Evolutionary conservation across 805 yeast species (phyloP), one percentile per base, ranked within the genome.

Genomic region (Ogataea philodendri): DNA sequence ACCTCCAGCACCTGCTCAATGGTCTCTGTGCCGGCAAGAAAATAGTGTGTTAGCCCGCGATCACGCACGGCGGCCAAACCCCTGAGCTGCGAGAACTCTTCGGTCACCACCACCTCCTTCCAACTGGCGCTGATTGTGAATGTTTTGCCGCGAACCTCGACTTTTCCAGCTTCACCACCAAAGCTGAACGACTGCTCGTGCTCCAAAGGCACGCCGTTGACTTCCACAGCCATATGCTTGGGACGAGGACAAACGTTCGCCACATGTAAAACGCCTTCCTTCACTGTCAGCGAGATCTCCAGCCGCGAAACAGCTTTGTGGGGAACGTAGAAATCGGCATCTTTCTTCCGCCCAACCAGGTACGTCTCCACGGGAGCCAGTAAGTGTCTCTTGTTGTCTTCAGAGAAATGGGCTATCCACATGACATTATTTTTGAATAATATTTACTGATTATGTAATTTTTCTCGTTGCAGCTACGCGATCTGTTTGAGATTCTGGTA

Each of bases 401-500:
- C 40, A 7, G 42, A 30, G 26, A 34, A 36, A 26, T 30, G 32
- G 6, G 37, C 38, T n/a, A 43, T 16, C 47, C 47, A 43, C 47
- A 43, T 43, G 9, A 10, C 11, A 8, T 10, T 7, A 3, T 21
- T 26, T 25, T 9, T 22, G 14, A 14, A 15, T 9, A 3, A 5
- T n/a, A 16, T 18, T 15, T 25, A 25, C 5, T 25, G 14, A 19
- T 15, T 20, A 21, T 18, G 16, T 18, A 25, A 21, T 21, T 21
- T 21, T 21, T 21, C n/a, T 21, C n/a, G n/a, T 21, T 25, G 21
- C 24, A 14, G 17, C 27, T 20, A 26, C n/a, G 21, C 30, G n/a
- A 46, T 26, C 17, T 29, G 39, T 22, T 63, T 61, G 32, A 81
- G 57, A 0, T 69, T 59, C n/a, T 65, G 52, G 54, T 84, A 84